Evolutionary conservation across 2,329 filamentous ascomycete species (phyloP).

Genomic region (Hyphodiscus sp.): DNA sequence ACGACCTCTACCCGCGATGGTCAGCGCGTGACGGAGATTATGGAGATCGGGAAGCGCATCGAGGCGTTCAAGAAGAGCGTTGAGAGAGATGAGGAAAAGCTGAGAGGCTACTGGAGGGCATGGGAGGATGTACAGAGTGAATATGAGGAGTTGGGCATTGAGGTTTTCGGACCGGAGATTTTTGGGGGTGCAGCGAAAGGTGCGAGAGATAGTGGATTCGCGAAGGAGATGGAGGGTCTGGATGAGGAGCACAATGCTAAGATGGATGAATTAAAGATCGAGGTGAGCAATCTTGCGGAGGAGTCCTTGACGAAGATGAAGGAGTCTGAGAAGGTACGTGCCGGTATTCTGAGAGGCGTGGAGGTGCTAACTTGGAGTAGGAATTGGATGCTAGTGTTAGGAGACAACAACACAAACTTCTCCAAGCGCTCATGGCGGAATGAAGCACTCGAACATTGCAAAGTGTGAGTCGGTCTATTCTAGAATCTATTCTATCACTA

Average conservation of each 20-base stretch:
- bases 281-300: conserved; percentile 16
- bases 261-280: conserved; percentile 16
- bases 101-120: conserved; percentile 23
- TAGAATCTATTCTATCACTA: no score
- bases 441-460: neutral
- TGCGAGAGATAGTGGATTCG: conserved; percentile 8
- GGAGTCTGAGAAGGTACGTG: conserved; percentile 24
- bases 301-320: conserved; percentile 20
- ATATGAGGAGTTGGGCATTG: conserved; percentile 18
- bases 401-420: conserved; percentile 12
- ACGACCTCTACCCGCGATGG: conserved; percentile 13
- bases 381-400: conserved; percentile 12
- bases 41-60: conserved; percentile 21
- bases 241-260: conserved; percentile 14
- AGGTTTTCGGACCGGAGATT: conserved; percentile 13
- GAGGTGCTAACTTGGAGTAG: conserved; percentile 5
- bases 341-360: neutral
- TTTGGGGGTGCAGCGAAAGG: conserved; percentile 9
- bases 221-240: conserved; percentile 18
- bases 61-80: conserved; percentile 15
- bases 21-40: conserved; percentile 9
- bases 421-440: conserved; percentile 1
- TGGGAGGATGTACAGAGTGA: conserved; percentile 26
- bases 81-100: conserved; percentile 16
- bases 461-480: no score